These are phyloP conservation scores for Blastocystis sp. DNA, from an alignment of 352 stramenopile genomes.

Conservation along the genomic window DNA sequence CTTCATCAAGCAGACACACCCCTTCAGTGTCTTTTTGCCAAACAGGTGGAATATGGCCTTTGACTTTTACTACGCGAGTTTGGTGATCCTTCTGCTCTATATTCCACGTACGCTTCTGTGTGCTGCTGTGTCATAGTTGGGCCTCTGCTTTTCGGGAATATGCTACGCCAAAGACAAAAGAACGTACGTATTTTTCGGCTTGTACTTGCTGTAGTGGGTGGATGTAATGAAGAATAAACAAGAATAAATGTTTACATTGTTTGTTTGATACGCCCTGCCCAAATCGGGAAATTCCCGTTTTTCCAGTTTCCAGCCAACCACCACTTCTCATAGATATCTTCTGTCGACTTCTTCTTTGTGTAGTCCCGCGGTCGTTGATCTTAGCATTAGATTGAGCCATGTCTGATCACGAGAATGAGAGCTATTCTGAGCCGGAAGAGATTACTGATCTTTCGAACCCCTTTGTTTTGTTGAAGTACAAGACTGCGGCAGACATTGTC, in stretches of 20 bases:
- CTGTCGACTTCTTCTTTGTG: background rate
- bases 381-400: background rate
- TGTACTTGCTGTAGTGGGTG: conserved; percentile 3
- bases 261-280: background rate
- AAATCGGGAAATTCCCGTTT: background rate
- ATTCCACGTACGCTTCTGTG: conserved; percentile 19
- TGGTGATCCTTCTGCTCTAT: conserved; percentile 43
- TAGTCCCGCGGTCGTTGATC: background rate
- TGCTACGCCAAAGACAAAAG: conserved; percentile 45
- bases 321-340: background rate
- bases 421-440: conserved; percentile 68
- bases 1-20: conserved; percentile 24
- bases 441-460: conserved; percentile 78
- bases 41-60: conserved; percentile 56
- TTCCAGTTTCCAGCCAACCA: background rate
- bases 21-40: conserved; percentile 35
- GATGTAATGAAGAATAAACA: conserved; percentile 28
- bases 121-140: background rate
- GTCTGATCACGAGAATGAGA: conserved; percentile 70
- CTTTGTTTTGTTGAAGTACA: conserved; percentile 91
- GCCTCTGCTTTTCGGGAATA: conserved; percentile 46
- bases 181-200: background rate
- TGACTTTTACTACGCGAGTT: conserved; percentile 26
- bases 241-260: background rate
- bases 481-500: conserved; percentile 92